These are phyloP conservation scores for Nothopassalora personata DNA, from an alignment of 2,329 filamentous ascomycete species.

Conservation along the genomic window DNA sequence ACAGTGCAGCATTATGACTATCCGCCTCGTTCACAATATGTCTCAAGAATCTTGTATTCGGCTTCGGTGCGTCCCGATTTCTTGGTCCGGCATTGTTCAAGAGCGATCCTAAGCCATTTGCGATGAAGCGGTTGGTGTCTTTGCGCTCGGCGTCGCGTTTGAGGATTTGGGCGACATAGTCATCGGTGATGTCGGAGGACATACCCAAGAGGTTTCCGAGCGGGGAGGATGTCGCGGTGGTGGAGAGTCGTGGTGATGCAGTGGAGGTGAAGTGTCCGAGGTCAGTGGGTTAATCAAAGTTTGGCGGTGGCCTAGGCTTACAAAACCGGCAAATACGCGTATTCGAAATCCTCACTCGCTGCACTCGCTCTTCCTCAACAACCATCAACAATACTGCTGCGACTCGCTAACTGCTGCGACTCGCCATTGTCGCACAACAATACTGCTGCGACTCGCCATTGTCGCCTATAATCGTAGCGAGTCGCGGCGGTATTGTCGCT, in stretches of 20 bases:
- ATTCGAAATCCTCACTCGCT: too few species aligned
- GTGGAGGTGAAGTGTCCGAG: background rate
- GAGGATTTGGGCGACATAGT: slow-evolving; percentile 74
- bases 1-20: slow-evolving; percentile 78
- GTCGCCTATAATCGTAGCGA: too few species aligned
- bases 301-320: too few species aligned
- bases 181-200: slow-evolving; percentile 53
- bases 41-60: slow-evolving; percentile 83
- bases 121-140: slow-evolving; percentile 14
- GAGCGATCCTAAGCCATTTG: slow-evolving; percentile 9
- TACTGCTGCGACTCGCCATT: too few species aligned
- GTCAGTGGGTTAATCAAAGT: background rate
- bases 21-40: slow-evolving; percentile 86
- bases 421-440: too few species aligned
- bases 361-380: too few species aligned
- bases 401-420: too few species aligned
- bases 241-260: background rate
- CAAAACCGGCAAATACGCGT: too few species aligned
- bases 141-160: slow-evolving; percentile 70
- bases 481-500: too few species aligned
- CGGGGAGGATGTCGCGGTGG: background rate
- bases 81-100: slow-evolving; percentile 8
- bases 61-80: slow-evolving; percentile 58
- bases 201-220: background rate
- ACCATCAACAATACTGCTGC: too few species aligned